Conservation (phyloP, 2,329 filamentous ascomycete genomes). For the Pseudogymnoascus sp. region DNA sequence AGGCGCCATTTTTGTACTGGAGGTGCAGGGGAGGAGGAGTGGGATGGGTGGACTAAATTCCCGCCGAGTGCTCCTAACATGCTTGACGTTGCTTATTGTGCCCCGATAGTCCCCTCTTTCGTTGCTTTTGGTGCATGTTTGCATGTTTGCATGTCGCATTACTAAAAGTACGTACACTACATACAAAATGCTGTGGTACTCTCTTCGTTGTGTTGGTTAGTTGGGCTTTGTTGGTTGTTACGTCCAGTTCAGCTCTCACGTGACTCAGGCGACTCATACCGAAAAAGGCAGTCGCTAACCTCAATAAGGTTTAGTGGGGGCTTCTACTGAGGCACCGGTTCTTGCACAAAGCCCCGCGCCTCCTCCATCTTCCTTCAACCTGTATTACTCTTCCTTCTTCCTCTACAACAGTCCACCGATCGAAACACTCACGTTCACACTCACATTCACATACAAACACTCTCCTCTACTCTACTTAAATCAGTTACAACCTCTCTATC, state of each 20-base stretch:
- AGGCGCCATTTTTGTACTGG: not conserved
- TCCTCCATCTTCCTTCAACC: constrained; percentile 3
- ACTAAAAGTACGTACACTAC: not conserved
- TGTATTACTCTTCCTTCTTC: constrained; percentile 7
- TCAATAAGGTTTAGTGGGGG: not conserved
- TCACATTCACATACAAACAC: not conserved
- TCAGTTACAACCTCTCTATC: not conserved
- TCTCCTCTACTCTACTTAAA: not conserved
- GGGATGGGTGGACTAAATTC: not conserved
- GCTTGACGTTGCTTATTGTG: not conserved
- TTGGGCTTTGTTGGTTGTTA: constrained; percentile 1
- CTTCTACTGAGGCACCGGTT: constrained; percentile 7
- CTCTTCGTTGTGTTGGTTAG: no score
- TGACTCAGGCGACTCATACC: not conserved
- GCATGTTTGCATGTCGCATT: not conserved
- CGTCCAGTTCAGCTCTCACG: not conserved
- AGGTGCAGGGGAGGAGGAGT: not conserved
- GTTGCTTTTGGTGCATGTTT: not conserved
- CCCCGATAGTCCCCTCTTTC: not conserved
- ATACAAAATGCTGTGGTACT: not conserved
- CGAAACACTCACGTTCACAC: not conserved
- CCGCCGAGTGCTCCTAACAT: not conserved
- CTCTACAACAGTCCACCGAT: not conserved
- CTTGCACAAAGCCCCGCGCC: constrained; percentile 8
- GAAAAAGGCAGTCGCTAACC: not conserved